Conservation (phyloP, 305 asterid genomes). For the Fraxinus floribunda region DNA sequence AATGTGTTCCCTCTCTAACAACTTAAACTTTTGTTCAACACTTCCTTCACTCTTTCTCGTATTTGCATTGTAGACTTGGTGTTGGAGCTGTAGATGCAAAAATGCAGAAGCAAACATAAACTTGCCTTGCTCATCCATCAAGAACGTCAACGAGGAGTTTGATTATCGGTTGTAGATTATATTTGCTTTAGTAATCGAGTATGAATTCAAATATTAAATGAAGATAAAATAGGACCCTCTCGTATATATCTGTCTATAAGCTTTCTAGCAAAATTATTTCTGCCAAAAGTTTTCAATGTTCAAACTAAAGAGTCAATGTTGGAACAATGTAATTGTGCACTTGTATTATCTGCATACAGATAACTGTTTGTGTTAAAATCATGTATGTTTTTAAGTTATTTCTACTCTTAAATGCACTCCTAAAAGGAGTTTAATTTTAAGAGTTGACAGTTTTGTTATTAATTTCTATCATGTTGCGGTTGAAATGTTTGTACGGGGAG, state of each 20-base stretch:
- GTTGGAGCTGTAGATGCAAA: slow-evolving; percentile 36
- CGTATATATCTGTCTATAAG: no score
- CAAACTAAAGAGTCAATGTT: no score
- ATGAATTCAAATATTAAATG: no score
- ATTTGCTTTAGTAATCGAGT: no score
- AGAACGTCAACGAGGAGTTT: not conserved
- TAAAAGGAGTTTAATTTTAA: not conserved
- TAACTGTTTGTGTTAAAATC: not conserved
- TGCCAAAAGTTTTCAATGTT: no score
- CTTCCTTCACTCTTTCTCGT: not conserved
- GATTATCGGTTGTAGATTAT: not conserved
- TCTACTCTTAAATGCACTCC: not conserved
- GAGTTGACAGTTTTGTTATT: not conserved
- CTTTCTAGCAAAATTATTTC: no score
- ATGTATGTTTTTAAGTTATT: not conserved
- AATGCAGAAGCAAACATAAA: not conserved
- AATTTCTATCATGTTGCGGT: not conserved
- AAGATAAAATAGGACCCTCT: no score
- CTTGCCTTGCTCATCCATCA: not conserved
- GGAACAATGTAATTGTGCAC: not conserved
- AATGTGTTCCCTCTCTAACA: not conserved
- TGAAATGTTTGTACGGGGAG: not conserved
- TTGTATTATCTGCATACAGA: not conserved
- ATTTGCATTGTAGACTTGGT: slow-evolving; percentile 32
- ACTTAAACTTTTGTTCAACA: not conserved